Evolutionary conservation across 2,329 filamentous ascomycete species (phyloP).

Genomic region (Ophiocordyceps camponoti-leonardi): DNA sequence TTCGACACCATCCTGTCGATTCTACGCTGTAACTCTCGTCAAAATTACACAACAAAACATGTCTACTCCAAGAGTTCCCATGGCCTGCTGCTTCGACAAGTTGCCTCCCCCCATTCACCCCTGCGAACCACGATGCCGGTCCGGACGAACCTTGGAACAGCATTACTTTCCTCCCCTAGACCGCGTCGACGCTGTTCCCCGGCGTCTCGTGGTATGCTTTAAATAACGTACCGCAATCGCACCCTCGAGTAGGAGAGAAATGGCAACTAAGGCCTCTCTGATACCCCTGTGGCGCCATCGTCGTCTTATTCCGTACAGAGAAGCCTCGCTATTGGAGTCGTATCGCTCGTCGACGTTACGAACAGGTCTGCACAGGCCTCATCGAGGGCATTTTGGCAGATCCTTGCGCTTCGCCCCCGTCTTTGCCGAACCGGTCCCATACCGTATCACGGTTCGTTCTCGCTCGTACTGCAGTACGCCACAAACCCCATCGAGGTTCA

Average conservation of each 20-base stretch:
- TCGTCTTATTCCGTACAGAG: neutral
- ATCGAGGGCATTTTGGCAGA: neutral
- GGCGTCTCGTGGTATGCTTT: neutral
- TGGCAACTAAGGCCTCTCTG: neutral
- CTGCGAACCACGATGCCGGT: neutral
- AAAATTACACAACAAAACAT: neutral
- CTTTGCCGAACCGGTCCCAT: neutral
- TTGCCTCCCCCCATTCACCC: neutral
- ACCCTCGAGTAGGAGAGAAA: neutral
- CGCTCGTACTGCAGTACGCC: neutral
- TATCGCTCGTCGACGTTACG: neutral
- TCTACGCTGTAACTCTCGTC: neutral
- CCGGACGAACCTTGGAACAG: neutral
- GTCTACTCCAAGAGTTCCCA: neutral
- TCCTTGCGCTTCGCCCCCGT: neutral
- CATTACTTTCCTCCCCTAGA: neutral
- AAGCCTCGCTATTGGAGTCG: neutral
- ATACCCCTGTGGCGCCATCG: neutral
- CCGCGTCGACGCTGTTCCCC: neutral
- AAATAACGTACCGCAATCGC: neutral
- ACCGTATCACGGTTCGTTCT: neutral
- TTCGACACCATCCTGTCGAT: neutral
- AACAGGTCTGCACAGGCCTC: neutral
- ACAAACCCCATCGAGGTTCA: neutral
- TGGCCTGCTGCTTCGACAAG: neutral